Base-by-base conservation (phyloP, 192 early-diverging fungal genomes). In the Backusella circina region DNA sequence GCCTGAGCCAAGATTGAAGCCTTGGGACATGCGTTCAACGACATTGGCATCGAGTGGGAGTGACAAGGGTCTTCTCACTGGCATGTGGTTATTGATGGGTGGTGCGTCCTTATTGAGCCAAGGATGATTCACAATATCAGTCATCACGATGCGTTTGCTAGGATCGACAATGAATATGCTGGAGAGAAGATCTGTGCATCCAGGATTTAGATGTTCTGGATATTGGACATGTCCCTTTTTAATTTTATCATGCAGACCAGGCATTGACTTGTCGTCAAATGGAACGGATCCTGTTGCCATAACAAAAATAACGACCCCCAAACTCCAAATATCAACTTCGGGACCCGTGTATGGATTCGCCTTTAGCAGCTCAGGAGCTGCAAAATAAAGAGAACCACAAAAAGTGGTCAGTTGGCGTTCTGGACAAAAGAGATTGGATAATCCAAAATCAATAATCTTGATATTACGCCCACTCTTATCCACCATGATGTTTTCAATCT, bases 361-460 rank as follows among this genome's bases (percentile, higher is more conserved):
- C 41, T 92, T 86, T 65, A 95, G 87, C 85, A 95, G 91, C 77
- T 95, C 94, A 5, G 94, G 94, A 3, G 94, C 92, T 12, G 93
- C 93, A 75, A 94, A 95, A 74, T 94, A 94, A 7, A 93, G 91
- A 16, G 87, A 91, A 7, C 88, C 89, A 61, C 87, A 89, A 71
- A 86, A 88, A 1, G 87, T 89, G n/a, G 84, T 81, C 41, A 90
- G 72, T 79, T 84, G 87, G 65, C 80, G 75, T 72, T 87, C 82
- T 74, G 82, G 84, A 65, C 84, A 78, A 71, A 89, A 89, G 30
- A 85, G 85, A 79, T 95, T 95, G 23, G 90, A 91, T 78, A 96
- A 93, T 0, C 95, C 95, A 88, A 93, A 96, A 82, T 96, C 95
- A 67, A 96, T 95, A 64, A 96, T 92, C 74, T 94, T 93, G 70